Conservation (phyloP, 768 basidiomycete genomes). For the Flagelloscypha sp. region DNA sequence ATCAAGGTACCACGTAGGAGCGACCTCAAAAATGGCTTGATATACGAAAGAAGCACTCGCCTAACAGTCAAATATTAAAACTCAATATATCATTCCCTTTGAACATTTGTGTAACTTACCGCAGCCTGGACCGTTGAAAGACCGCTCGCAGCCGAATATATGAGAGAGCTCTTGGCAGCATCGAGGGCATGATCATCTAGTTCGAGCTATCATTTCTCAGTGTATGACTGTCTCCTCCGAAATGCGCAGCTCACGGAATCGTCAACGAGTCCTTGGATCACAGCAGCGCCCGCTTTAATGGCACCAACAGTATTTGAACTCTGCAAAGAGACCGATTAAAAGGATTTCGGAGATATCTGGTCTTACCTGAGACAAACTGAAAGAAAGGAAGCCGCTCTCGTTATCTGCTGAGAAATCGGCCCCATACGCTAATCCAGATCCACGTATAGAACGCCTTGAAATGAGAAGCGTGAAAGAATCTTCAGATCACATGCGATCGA, state of each 20-base stretch:
- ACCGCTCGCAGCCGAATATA: constrained; percentile 69
- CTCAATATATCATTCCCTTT: constrained; percentile 2
- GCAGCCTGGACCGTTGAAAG: constrained; percentile 85
- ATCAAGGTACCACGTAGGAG: constrained; percentile 64
- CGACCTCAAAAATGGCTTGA: constrained; percentile 82
- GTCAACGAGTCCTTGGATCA: constrained; percentile 76
- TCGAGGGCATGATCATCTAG: constrained; percentile 78
- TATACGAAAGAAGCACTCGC: constrained; percentile 80
- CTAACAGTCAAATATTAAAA: constrained; percentile 28
- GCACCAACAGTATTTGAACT: constrained; percentile 75
- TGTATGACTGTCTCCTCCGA: constrained; percentile 3
- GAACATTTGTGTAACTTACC: constrained; percentile 55
- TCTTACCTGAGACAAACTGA: constrained; percentile 72
- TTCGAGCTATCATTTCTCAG: constrained; percentile 44
- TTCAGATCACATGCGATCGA: background rate
- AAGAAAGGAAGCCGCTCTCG: constrained; percentile 70
- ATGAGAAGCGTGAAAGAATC: constrained; percentile 7
- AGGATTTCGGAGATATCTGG: background rate
- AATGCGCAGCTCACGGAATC: constrained; percentile 53
- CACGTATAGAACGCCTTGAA: constrained; percentile 74
- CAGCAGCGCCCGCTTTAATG: constrained; percentile 69
- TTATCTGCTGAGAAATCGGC: constrained; percentile 66
- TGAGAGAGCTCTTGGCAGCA: constrained; percentile 86
- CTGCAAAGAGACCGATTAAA: constrained; percentile 32
- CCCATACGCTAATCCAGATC: constrained; percentile 93